Evolutionary conservation across 345 rosid genomes (phyloP), one percentile per base, ranked within the genome.

Genomic region (Leavenworthia alabamica): DNA sequence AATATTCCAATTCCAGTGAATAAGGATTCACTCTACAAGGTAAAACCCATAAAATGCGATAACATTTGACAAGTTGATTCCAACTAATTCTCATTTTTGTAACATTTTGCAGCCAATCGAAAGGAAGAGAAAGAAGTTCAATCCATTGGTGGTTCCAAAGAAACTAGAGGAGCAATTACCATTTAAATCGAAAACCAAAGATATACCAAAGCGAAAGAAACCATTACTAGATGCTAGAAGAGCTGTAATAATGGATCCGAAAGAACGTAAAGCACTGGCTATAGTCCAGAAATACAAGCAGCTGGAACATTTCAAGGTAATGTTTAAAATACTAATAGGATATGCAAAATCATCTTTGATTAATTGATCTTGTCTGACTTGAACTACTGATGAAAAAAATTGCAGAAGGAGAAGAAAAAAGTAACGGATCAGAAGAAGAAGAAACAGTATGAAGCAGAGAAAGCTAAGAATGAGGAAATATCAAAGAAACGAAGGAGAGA

Each of bases 1-100:
- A 74, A 77, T 71, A 68, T 87, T 66, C 76, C 92, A 19, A 31
- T 85, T 73, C 96, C 96, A 14, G 81, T 85, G 44, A 89, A 85
- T 68, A 89, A 81, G 80, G 97, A 93, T 69, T 87, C 96, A 2
- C 74, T 80, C 16, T 93, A 89, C 85, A 87, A 85, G 94, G 97
- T 87, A 74, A 70, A 35, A 1, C 44, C 43, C 33, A 41, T 60
- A 8, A 33, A 49, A 28, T 39, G 32, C 27, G 4, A 7, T 23
- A 49, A 5, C 39, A 39, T 35, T 58, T 64, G 37, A 2, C 8
- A 8, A 1, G 27, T 5, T 11, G 4, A 23, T 48, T 51, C 11
- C 37, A 6, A 51, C 67, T 58, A 36, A 52, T 58, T 36, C 4
- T 45, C 53, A 27, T 67, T 45, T 59, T 46, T 26, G 10, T 58